phyloP scores from a whole-genome alignment of 2,329 filamentous ascomycete species.

The Phialophora chinensis region DNA sequence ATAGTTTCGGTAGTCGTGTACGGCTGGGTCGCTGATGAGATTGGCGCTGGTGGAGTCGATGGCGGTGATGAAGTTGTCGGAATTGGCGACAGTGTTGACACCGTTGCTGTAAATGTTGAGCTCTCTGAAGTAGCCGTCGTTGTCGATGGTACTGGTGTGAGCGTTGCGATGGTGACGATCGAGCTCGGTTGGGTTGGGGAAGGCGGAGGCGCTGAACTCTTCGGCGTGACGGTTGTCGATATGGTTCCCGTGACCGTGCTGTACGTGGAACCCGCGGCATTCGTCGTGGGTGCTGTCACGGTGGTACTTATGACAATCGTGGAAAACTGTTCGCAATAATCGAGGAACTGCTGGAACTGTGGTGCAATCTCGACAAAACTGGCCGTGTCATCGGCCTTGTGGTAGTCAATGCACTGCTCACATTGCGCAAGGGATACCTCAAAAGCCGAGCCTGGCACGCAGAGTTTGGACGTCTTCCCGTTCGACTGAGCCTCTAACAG shows the following conservation, averaged over 20 bases:
- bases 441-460: slow-evolving; percentile 54
- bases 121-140: neutral
- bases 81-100: neutral
- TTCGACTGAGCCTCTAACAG: slow-evolving; percentile 53
- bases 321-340: slow-evolving; percentile 50
- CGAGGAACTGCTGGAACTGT: slow-evolving; percentile 54
- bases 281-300: slow-evolving; percentile 22
- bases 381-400: slow-evolving; percentile 36
- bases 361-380: slow-evolving; percentile 46
- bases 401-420: slow-evolving; percentile 48
- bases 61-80: neutral
- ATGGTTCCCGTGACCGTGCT: slow-evolving; percentile 14
- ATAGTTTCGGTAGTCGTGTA: slow-evolving; percentile 24
- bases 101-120: neutral
- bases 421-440: slow-evolving; percentile 48
- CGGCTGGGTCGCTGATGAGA: neutral
- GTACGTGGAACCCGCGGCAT: slow-evolving; percentile 16
- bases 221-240: slow-evolving; percentile 29
- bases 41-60: slow-evolving; percentile 11
- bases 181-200: slow-evolving; percentile 13
- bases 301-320: slow-evolving; percentile 29
- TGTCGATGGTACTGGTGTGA: neutral
- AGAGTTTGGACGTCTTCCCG: slow-evolving; percentile 59
- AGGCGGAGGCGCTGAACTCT: slow-evolving; percentile 9
- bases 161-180: slow-evolving; percentile 1